Evolutionary conservation across 2,329 filamentous ascomycete genomes (phyloP), one percentile per base, ranked within the genome.

Genomic region (Colletotrichum phormii): DNA sequence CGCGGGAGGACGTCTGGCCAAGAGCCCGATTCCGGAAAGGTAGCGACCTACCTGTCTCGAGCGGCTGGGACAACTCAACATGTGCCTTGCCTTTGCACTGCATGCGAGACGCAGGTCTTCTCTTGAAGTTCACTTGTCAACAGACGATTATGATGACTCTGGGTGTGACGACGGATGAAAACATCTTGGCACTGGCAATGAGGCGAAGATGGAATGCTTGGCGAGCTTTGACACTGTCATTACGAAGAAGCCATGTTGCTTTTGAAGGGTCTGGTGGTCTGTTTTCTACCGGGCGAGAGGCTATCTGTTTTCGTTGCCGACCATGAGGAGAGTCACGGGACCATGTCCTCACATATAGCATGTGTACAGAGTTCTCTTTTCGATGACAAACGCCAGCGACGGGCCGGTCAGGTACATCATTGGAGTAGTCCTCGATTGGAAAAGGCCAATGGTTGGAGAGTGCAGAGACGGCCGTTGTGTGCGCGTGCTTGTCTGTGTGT

Each of bases 1-100:
- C 80, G 93, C 92, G 31, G 93, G 93, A 59, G 93, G 93, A 60
- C 88, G 93, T 76, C 87, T 96, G 79, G 90, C 90, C 73, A 91
- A 88, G 82, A 88, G 88, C 77, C 88, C 89, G 77, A 91, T 91
- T 80, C 89, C 89, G 77, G 89, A 91, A 82, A 87, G 85, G 80
- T 89, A 89, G 87, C 85, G 84, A 80, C 79, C 81, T 74, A 60
- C 72, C 64, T 72, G 74, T 72, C 67, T 76, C 72, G 77, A 76
- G 49, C 74, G 64, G 31, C 63, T 67, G 33, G 71, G 46, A 42
- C 71, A 57, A n/a, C 31, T 66, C 29, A 67, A 69, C 26, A 51
- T 70, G 37, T 75, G 72, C 65, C 51, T 73, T 53, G 59, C 69
- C 37, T 51, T 67, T 62, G 62, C 62, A 24, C 67, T 65, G 54